Percentiles rank a stretch among this genome's conserved stretches.
These are phyloP conservation scores for Penicillium lividum DNA, from an alignment of 495 filamentous ascomycete species.

Conservation along the genomic window DNA sequence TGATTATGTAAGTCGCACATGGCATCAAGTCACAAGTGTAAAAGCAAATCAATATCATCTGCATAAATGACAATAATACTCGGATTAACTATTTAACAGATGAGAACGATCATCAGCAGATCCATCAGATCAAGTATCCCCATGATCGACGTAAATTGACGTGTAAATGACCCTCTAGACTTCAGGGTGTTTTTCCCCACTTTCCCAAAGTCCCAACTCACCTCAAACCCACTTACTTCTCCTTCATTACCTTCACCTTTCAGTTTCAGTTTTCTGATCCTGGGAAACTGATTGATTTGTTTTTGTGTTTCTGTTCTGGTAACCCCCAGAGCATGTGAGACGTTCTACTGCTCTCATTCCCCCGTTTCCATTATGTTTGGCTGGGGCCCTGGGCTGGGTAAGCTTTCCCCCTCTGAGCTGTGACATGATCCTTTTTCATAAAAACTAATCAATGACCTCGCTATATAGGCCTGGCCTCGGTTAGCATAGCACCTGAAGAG, in stretches of 20 bases:
- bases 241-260: not conserved
- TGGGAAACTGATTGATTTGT: not conserved
- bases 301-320: slow-evolving; percentile 2
- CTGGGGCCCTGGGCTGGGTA: slow-evolving; percentile 40
- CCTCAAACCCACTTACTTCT: not conserved
- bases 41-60: no score
- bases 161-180: not conserved
- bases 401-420: slow-evolving; percentile 14
- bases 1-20: no score
- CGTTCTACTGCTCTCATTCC: not conserved
- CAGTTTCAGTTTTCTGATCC: not conserved
- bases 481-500: slow-evolving; percentile 40
- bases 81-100: not conserved
- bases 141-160: not conserved
- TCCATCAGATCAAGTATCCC: not conserved
- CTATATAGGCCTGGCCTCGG: slow-evolving; percentile 34
- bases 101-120: not conserved
- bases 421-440: not conserved
- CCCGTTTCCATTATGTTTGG: slow-evolving; percentile 35
- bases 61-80: not conserved
- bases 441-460: slow-evolving; percentile 1
- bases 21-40: no score
- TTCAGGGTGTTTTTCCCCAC: slow-evolving; percentile 5
- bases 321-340: slow-evolving; percentile 18
- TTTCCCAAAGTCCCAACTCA: not conserved